Evolutionary conservation across 306 rosid genomes (phyloP).

Genomic region (Glycine tomentella): DNA sequence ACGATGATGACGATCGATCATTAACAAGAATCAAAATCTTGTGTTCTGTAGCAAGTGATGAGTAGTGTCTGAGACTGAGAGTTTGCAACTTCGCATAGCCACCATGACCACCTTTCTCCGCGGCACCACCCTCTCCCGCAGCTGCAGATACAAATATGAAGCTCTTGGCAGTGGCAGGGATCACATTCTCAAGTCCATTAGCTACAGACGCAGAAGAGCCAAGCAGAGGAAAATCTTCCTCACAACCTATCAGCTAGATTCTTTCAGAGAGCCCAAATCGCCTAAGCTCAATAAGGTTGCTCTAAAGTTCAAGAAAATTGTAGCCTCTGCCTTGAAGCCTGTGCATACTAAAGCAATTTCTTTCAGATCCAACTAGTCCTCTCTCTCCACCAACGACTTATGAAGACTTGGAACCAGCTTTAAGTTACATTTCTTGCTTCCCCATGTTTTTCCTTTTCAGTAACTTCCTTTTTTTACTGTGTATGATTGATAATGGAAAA

Average conservation of each 20-base stretch:
- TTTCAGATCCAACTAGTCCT: slow-evolving; percentile 31
- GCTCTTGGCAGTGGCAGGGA: not conserved
- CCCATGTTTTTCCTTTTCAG: not conserved
- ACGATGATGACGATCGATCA: not conserved
- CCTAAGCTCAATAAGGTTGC: slow-evolving; percentile 49
- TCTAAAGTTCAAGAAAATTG: slow-evolving; percentile 52
- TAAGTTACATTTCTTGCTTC: too few species aligned
- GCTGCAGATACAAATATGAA: slow-evolving; percentile 52
- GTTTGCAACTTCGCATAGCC: not conserved
- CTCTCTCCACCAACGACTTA: slow-evolving; percentile 16
- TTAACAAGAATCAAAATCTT: not conserved
- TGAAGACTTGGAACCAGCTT: not conserved
- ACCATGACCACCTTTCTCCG: slow-evolving; percentile 49
- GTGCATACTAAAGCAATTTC: slow-evolving; percentile 33
- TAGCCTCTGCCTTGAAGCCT: slow-evolving; percentile 40
- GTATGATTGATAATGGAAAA: not conserved
- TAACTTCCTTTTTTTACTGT: not conserved
- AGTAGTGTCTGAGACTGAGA: not conserved
- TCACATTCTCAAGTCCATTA: slow-evolving; percentile 35
- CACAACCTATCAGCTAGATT: slow-evolving; percentile 51
- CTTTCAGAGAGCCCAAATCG: slow-evolving; percentile 9
- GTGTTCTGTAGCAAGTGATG: not conserved
- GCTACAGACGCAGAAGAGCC: slow-evolving; percentile 55
- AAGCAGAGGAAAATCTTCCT: slow-evolving; percentile 59
- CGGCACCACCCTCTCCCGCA: slow-evolving; percentile 42